Evolutionary conservation across 1,139 yeast species (phyloP), one percentile per base, ranked within the genome.

Genomic region (Scheffersomyces illinoinensis): DNA sequence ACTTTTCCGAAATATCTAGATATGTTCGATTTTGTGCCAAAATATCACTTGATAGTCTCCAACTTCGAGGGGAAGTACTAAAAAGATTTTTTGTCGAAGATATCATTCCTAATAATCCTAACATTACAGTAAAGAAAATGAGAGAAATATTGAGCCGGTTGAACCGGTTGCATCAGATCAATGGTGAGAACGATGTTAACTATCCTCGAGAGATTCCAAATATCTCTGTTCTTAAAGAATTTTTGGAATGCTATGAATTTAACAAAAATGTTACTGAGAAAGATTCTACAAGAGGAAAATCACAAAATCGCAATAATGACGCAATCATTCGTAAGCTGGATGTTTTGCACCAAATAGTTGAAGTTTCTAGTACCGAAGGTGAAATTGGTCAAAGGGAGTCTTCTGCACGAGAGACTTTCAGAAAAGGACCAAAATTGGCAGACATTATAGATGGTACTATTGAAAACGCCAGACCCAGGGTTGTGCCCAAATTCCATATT

Each of bases 101-200:
- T 48, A 48, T 48, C 21, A 48, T 54, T 12, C 53, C 53, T 21
- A 51, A 43, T 19, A 50, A 46, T 46, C 56, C 56, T 5, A 33
- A 54, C 0, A 54, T 54, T 18, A 47, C 51, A 24, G 19, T 23
- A 8, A 43, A 21, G 23, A 54, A 54, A 39, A 20, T 54, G n/a
- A 39, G 47, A n/a, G 56, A 54, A 39, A 50, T 54, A 43, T 39
- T 54, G 17, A 19, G 33, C 24, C 26, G 56, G 12, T 26, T 54
- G 18, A 23, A 47, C 47, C 50, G 47, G 24, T 50, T 54, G 46
- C 56, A 54, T 51, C 39, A 43, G 21, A n/a, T 54, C 8, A 50
- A 20, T 43, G 18, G 18, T 48, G 51, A 48, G 17, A n/a, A 24
- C 8, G 24, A 48, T 14, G 51, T n/a, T 20, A 14, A 5, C 26